These are phyloP conservation scores for Beverwykella pulmonaria DNA, from an alignment of 495 filamentous ascomycete genomes.

Conservation along the genomic window DNA sequence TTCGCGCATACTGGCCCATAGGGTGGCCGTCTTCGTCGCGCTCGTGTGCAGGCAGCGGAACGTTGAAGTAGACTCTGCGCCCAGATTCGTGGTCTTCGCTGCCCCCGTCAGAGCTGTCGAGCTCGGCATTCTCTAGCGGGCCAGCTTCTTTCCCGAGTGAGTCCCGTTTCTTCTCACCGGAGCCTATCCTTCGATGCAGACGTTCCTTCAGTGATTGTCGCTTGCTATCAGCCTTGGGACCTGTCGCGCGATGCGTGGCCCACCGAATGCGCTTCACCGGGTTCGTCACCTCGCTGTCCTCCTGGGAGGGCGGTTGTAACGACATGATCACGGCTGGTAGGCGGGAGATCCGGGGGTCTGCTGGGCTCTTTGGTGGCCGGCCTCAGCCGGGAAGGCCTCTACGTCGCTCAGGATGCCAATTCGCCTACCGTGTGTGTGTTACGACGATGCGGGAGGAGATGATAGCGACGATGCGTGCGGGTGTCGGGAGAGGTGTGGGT, in stretches of 20 bases:
- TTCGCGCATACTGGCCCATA: constrained; percentile 69
- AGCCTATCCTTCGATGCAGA: constrained; percentile 63
- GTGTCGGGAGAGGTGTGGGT: neutral
- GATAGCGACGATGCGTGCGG: neutral
- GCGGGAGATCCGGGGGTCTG: constrained; percentile 14
- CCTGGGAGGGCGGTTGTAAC: constrained; percentile 26
- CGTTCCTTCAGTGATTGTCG: constrained; percentile 82
- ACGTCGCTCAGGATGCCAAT: constrained; percentile 31
- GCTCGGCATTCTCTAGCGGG: constrained; percentile 48
- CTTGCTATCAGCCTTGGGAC: constrained; percentile 73
- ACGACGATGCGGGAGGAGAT: constrained; percentile 5
- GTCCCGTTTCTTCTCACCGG: constrained; percentile 72
- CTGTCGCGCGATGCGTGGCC: constrained; percentile 83
- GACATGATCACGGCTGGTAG: constrained; percentile 35
- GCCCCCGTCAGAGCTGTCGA: constrained; percentile 47
- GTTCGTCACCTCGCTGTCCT: constrained; percentile 46
- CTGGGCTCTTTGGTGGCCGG: constrained; percentile 25
- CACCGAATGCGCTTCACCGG: constrained; percentile 80
- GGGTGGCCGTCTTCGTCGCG: constrained; percentile 83
- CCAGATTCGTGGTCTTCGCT: constrained; percentile 46
- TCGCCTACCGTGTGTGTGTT: constrained; percentile 5
- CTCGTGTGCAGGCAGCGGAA: constrained; percentile 74
- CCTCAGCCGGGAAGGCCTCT: constrained; percentile 37
- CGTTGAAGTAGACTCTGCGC: constrained; percentile 79
- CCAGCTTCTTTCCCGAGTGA: constrained; percentile 54